Percentiles rank a stretch among this genome's conserved stretches.
phyloP scores from a whole-genome alignment of 1,284 basidiomycete species.

The Schizophyllum amplum region DNA sequence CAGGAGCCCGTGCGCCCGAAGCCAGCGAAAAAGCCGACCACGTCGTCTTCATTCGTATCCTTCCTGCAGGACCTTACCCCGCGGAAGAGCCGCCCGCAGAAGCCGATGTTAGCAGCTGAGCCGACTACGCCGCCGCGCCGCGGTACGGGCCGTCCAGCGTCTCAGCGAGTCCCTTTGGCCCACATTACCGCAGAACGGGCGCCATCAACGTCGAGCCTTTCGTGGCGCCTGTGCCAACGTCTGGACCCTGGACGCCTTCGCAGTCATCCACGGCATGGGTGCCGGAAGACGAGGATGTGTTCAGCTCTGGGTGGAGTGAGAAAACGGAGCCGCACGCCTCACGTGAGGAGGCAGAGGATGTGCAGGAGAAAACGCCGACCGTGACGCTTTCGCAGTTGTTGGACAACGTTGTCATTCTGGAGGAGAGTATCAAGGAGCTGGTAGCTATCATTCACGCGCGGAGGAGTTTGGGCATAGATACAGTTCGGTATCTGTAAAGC shows the following conservation, averaged over 20 bases:
- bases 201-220: slow-evolving; percentile 69
- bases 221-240: slow-evolving; percentile 48
- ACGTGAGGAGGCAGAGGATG: slow-evolving; percentile 22
- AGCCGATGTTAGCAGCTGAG: slow-evolving; percentile 26
- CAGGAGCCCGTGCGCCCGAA: slow-evolving; percentile 30
- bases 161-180: slow-evolving; percentile 74
- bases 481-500: slow-evolving; percentile 59
- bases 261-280: slow-evolving; percentile 39
- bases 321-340: slow-evolving; percentile 17
- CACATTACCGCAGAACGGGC: slow-evolving; percentile 78
- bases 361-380: slow-evolving; percentile 28
- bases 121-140: slow-evolving; percentile 35
- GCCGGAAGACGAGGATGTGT: slow-evolving; percentile 60
- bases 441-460: slow-evolving; percentile 83
- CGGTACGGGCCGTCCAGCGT: slow-evolving; percentile 28
- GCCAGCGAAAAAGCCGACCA: slow-evolving; percentile 43
- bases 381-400: slow-evolving; percentile 79
- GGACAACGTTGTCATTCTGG: slow-evolving; percentile 93
- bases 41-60: slow-evolving; percentile 58
- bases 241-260: slow-evolving; percentile 55
- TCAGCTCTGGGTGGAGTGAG: slow-evolving; percentile 53
- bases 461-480: slow-evolving; percentile 82
- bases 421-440: slow-evolving; percentile 94
- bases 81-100: slow-evolving; percentile 48
- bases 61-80: slow-evolving; percentile 54